Evolutionary conservation across 2,329 filamentous ascomycete genomes (phyloP).

Genomic region (Xylogone sp.): DNA sequence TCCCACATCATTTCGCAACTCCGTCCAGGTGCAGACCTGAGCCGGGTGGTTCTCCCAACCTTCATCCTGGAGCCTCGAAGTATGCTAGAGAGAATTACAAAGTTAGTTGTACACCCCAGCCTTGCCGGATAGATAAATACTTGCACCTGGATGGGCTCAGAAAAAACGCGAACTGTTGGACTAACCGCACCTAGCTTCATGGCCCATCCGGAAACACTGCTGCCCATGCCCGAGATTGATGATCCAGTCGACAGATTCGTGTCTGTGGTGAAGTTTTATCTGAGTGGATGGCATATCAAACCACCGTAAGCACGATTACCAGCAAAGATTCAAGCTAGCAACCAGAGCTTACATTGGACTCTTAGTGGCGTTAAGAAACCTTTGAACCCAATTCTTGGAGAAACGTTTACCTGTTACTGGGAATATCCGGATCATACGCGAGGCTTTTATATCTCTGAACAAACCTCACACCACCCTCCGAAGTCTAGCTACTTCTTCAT

Average conservation of each 20-base stretch:
- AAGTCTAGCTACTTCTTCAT: slow-evolving; percentile 99
- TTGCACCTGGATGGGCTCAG: neutral
- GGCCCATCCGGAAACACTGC: slow-evolving; percentile 94
- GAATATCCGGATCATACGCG: slow-evolving; percentile 78
- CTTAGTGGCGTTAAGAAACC: slow-evolving; percentile 93
- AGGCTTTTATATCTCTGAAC: slow-evolving; percentile 95
- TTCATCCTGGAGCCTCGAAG: slow-evolving; percentile 97
- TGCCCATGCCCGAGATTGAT: slow-evolving; percentile 82
- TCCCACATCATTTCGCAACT: slow-evolving; percentile 97
- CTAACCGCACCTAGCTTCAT: slow-evolving; percentile 70
- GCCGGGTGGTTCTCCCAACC: slow-evolving; percentile 88
- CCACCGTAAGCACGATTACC: slow-evolving; percentile 67
- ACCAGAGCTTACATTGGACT: neutral
- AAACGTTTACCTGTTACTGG: slow-evolving; percentile 95
- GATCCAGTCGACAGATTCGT: slow-evolving; percentile 89
- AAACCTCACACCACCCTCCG: slow-evolving; percentile 96
- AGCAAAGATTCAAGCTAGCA: neutral
- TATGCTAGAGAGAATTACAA: slow-evolving; percentile 98
- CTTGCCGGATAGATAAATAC: neutral
- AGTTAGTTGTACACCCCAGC: slow-evolving; percentile 54
- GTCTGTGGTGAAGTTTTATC: slow-evolving; percentile 94
- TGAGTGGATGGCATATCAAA: slow-evolving; percentile 98
- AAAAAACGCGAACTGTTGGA: neutral
- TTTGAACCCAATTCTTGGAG: slow-evolving; percentile 91
- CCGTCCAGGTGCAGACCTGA: slow-evolving; percentile 90